These are phyloP conservation scores for Penicillium paradoxum DNA, from an alignment of 495 filamentous ascomycete genomes.

Conservation along the genomic window DNA sequence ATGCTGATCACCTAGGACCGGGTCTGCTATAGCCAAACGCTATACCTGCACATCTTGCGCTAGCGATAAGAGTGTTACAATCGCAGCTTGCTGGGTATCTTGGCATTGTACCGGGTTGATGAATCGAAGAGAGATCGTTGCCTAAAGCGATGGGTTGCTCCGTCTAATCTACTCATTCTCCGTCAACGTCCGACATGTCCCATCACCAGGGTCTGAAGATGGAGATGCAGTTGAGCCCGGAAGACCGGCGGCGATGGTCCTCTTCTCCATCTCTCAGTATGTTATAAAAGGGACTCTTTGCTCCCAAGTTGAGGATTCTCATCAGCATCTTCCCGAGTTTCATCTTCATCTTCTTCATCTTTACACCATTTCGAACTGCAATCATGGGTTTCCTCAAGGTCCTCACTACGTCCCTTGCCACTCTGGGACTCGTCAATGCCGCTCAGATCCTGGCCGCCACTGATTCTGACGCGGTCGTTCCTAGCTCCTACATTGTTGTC, in stretches of 20 bases:
- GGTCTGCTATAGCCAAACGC: slow-evolving; percentile 8
- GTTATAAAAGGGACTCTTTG: not conserved
- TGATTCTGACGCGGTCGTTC: slow-evolving; percentile 5
- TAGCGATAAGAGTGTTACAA: not conserved
- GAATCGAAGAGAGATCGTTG: not conserved
- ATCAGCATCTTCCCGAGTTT: slow-evolving; percentile 4
- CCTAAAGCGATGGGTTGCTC: slow-evolving; percentile 5
- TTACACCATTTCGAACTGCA: slow-evolving; percentile 1
- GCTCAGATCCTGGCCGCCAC: slow-evolving; percentile 6
- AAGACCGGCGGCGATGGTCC: slow-evolving; percentile 10
- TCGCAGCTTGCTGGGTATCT: not conserved
- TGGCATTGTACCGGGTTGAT: slow-evolving; percentile 1
- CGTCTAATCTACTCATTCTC: slow-evolving; percentile 4
- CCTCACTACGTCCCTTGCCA: slow-evolving; percentile 10
- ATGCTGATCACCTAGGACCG: not conserved
- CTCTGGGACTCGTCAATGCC: slow-evolving; percentile 13
- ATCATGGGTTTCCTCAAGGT: slow-evolving; percentile 12
- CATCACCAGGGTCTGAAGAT: slow-evolving; percentile 4
- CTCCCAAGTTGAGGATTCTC: slow-evolving; percentile 7
- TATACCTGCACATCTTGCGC: slow-evolving; percentile 3
- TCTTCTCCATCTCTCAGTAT: slow-evolving; percentile 1
- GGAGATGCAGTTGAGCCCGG: slow-evolving; percentile 4
- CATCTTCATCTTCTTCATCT: slow-evolving; percentile 2
- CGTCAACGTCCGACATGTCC: slow-evolving; percentile 3
- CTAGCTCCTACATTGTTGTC: slow-evolving; percentile 15